A percentile compares a stretch with the other conserved stretches of the same genome.
Evolutionary conservation across 148 eudicot species (phyloP).

Genomic region (Chenopodium quinoa): DNA sequence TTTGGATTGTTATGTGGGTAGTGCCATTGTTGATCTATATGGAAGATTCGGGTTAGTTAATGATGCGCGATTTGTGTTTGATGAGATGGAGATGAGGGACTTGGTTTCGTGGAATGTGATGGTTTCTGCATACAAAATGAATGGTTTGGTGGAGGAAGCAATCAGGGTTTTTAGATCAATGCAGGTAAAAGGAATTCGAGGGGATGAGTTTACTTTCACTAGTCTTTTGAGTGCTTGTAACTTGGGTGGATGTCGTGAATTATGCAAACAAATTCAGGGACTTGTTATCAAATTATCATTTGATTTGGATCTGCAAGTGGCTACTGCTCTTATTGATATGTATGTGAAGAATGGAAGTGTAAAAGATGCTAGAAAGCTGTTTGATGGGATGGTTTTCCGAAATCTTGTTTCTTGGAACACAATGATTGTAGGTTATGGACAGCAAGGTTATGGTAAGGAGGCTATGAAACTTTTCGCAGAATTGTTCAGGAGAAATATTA

Average conservation of each 20-base stretch:
- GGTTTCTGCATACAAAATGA: conserved; percentile 44
- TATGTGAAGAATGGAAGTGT: conserved; percentile 48
- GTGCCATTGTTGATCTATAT: conserved; percentile 50
- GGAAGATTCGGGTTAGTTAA: conserved; percentile 42
- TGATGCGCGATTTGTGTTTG: conserved; percentile 47
- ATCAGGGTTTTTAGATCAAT: conserved; percentile 38
- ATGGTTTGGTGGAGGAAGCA: conserved; percentile 39
- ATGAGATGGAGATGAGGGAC: conserved; percentile 42
- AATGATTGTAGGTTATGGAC: conserved; percentile 66
- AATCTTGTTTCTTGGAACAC: conserved; percentile 71
- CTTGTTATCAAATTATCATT: conserved; percentile 38
- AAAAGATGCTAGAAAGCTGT: conserved; percentile 45
- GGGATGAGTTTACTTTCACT: conserved; percentile 55
- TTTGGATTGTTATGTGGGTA: conserved; percentile 38
- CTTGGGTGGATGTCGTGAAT: conserved; percentile 27
- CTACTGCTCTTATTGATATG: conserved; percentile 50
- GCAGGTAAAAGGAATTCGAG: conserved; percentile 39
- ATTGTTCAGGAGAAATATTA: conserved; percentile 41
- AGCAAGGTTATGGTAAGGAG: conserved; percentile 40
- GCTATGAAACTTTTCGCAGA: conserved; percentile 40
- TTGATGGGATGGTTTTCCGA: conserved; percentile 45
- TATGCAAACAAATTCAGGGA: conserved; percentile 57
- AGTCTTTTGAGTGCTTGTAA: conserved; percentile 51
- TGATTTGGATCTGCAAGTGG: conserved; percentile 49
- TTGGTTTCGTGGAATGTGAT: conserved; percentile 63